Conservation (phyloP, 805 yeast genomes). For the Cyberlindnera samutprakarnensis region DNA sequence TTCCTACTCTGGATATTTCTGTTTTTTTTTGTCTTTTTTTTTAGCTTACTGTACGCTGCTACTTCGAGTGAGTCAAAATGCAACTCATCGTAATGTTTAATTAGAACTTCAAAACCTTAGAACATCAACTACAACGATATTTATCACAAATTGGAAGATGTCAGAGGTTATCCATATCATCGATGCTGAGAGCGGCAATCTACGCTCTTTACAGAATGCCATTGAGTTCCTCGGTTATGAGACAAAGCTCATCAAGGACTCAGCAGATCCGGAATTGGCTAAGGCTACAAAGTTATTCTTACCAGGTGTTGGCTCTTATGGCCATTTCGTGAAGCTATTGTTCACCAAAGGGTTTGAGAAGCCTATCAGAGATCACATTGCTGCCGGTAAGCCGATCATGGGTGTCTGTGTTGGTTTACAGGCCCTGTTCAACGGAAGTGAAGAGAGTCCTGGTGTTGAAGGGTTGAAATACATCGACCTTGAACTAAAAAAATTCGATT, state of each 20-base stretch:
- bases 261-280: constrained; percentile 42
- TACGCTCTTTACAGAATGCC: constrained; percentile 85
- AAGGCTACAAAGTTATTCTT: constrained; percentile 56
- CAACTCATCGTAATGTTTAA: no score
- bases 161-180: constrained; percentile 49
- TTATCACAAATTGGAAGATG: no score
- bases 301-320: constrained; percentile 98
- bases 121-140: no score
- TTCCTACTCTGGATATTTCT: no score
- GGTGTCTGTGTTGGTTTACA: constrained; percentile 98
- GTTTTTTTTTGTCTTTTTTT: no score
- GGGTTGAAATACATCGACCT: constrained; percentile 57
- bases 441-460: constrained; percentile 54
- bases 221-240: constrained; percentile 69
- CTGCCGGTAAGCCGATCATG: constrained; percentile 81
- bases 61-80: no score
- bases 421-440: constrained; percentile 67
- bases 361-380: constrained; percentile 61
- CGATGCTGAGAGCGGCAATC: constrained; percentile 91
- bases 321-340: constrained; percentile 79
- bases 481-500: constrained; percentile 53
- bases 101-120: no score
- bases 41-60: no score
- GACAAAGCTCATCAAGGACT: constrained; percentile 51
- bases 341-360: constrained; percentile 51